A percentile compares a stretch with the other conserved stretches of the same genome.
These are phyloP conservation scores for Boletus fagicola DNA, from an alignment of 768 basidiomycete genomes.

Conservation along the genomic window DNA sequence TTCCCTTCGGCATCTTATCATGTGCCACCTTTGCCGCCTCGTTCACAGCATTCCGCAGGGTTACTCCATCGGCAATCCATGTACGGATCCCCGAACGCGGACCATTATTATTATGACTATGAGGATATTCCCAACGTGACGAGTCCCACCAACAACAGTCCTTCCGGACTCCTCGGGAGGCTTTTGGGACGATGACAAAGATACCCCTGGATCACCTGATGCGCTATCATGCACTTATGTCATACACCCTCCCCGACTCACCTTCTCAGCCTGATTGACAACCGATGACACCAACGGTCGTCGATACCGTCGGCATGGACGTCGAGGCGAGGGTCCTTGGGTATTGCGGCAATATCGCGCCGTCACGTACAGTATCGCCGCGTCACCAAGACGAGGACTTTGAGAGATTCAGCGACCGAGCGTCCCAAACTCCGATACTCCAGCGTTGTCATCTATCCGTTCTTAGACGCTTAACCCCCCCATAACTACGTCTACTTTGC, in stretches of 20 bases:
- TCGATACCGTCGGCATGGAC: background rate
- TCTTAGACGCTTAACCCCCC: background rate
- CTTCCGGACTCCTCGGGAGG: conserved; percentile 21
- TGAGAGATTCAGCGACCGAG: background rate
- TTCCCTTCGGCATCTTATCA: background rate
- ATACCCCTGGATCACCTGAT: background rate
- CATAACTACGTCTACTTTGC: background rate
- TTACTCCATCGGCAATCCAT: conserved; percentile 17
- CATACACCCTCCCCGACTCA: background rate
- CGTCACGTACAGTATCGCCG: background rate
- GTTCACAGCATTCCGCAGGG: conserved; percentile 1
- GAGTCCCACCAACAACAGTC: background rate
- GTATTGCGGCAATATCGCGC: background rate
- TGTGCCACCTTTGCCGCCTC: conserved; percentile 5
- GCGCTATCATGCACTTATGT: background rate
- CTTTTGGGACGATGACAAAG: conserved; percentile 21
- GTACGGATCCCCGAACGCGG: conserved; percentile 13
- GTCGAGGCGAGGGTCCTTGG: background rate
- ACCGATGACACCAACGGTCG: background rate
- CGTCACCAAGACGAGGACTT: background rate
- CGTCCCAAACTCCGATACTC: background rate
- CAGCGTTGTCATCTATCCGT: background rate
- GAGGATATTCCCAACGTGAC: background rate
- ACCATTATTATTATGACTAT: conserved; percentile 1
- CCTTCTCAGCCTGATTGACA: background rate